Base-by-base conservation (phyloP, 192 early-diverging fungal species). In the Mortierella antarctica region DNA sequence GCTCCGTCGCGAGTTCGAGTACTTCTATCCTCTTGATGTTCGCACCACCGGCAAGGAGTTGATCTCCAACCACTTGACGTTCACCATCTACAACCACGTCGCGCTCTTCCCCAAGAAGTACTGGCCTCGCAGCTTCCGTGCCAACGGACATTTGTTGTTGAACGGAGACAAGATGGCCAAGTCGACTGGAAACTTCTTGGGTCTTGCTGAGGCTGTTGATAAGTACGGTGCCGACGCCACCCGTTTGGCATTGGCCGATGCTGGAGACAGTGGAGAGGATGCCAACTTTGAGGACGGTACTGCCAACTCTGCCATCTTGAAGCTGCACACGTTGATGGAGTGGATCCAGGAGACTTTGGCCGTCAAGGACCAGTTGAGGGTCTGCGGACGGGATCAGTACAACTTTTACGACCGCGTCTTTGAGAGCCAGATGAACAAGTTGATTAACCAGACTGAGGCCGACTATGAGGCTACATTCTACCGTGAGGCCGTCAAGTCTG, bases 91-190 rank as follows among this genome's bases (percentile, higher is more conserved):
- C 86, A 95, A 95, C 87, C 98, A 99, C 86, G 91, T 93, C 14
- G 95, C 97, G 31, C 84, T 99, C 62, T 99, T 99, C 91, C 94
- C 95, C 44, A 88, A 93, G 79, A 83, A 91, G 46, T 84, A 93
- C 56, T 99, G 98, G 98, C 98, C 98, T 7, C 85, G 86, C 44
- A 86, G 84, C 63, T 84, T 98, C 54, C 95, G 96, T 40, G 87
- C 88, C 65, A 99, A 99, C 86, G 97, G 98, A 47, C 97, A 98
- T 77, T 86, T 99, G 85, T 87, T 97, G 84, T 83, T 99, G 64
- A 98, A 99, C 84, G 83, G 89, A 50, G 93, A 95, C 41, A 99
- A 99, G 90, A 99, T 99, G 98, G 91, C 94, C 70, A 99, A 99
- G 85, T 95, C 93, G 18, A 97, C 95, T 10, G 98, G 98, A 50